Conservation (phyloP, 495 filamentous ascomycete genomes). For the Echria macrotheca region DNA sequence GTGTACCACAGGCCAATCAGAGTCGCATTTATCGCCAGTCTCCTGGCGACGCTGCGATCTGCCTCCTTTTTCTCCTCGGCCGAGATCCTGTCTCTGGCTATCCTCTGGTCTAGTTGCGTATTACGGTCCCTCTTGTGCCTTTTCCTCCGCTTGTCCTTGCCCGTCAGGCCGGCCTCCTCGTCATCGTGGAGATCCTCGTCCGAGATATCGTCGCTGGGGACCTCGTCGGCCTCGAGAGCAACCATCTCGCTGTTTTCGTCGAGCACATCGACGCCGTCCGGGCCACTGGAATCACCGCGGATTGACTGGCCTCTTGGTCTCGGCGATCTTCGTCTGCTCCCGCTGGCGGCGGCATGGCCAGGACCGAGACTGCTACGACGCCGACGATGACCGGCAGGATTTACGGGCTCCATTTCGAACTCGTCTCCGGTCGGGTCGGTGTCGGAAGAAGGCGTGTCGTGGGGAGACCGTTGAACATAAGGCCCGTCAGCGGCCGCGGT, state of each 20-base stretch:
- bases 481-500: slow-evolving; percentile 3
- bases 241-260: slow-evolving; percentile 32
- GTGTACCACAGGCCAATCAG: slow-evolving; percentile 90
- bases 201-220: slow-evolving; percentile 30
- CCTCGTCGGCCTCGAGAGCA: slow-evolving; percentile 21
- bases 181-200: slow-evolving; percentile 79
- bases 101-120: slow-evolving; percentile 67
- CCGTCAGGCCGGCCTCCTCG: slow-evolving; percentile 82
- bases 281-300: slow-evolving; percentile 39
- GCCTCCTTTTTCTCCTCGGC: slow-evolving; percentile 62
- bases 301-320: slow-evolving; percentile 44
- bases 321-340: slow-evolving; percentile 40
- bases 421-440: slow-evolving; percentile 22
- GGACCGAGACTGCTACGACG: slow-evolving; percentile 55
- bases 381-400: slow-evolving; percentile 47
- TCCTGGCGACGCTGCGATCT: slow-evolving; percentile 64
- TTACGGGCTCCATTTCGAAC: slow-evolving; percentile 46
- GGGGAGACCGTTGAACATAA: too few species aligned
- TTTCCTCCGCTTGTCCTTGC: slow-evolving; percentile 60
- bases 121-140: slow-evolving; percentile 59
- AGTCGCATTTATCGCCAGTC: slow-evolving; percentile 60
- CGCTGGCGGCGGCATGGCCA: slow-evolving; percentile 31
- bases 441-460: neutral
- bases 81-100: slow-evolving; percentile 52
- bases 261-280: slow-evolving; percentile 14